Evolutionary conservation across 2,329 filamentous ascomycete species (phyloP).

Genomic region (Lasiodiplodia sp.): DNA sequence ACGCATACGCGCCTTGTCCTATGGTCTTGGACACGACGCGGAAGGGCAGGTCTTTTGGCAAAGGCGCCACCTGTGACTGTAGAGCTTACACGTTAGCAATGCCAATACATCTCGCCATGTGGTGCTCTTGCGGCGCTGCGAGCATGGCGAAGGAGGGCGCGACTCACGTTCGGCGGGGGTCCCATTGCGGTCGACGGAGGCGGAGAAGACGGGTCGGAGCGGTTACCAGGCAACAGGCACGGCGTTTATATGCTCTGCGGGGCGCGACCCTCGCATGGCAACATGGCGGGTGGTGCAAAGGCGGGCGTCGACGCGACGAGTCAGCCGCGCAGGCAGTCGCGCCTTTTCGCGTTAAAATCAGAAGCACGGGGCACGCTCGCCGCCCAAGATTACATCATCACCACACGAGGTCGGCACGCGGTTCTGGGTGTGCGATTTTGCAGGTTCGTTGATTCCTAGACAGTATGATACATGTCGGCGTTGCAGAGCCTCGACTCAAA

Average conservation of each 20-base stretch:
- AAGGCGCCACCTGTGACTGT: conserved; percentile 86
- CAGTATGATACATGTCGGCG: conserved; percentile 30
- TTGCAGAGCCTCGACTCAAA: conserved; percentile 26
- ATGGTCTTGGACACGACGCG: conserved; percentile 96
- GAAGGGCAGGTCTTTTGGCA: conserved; percentile 87
- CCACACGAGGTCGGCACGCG: neutral
- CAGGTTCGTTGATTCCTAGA: conserved; percentile 30
- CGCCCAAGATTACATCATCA: conserved; percentile 22
- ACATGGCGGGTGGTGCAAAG: conserved; percentile 17
- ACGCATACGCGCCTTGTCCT: conserved; percentile 95
- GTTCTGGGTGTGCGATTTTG: neutral
- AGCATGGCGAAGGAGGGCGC: neutral
- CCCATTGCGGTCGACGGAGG: conserved; percentile 34
- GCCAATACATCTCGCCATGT: neutral
- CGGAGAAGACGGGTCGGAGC: neutral
- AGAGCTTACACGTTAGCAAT: conserved; percentile 13
- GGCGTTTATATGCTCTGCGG: conserved; percentile 15
- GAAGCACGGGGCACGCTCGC: conserved; percentile 14
- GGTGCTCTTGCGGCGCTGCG: conserved; percentile 9
- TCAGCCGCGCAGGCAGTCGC: conserved; percentile 23
- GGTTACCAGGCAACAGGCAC: conserved; percentile 11
- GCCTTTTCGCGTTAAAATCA: conserved; percentile 23
- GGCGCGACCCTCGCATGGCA: conserved; percentile 10
- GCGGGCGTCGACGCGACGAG: conserved; percentile 20
- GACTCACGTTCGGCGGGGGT: conserved; percentile 40